phyloP scores from a whole-genome alignment of 257 asterid genomes.

The Salvia rosmarinus region DNA sequence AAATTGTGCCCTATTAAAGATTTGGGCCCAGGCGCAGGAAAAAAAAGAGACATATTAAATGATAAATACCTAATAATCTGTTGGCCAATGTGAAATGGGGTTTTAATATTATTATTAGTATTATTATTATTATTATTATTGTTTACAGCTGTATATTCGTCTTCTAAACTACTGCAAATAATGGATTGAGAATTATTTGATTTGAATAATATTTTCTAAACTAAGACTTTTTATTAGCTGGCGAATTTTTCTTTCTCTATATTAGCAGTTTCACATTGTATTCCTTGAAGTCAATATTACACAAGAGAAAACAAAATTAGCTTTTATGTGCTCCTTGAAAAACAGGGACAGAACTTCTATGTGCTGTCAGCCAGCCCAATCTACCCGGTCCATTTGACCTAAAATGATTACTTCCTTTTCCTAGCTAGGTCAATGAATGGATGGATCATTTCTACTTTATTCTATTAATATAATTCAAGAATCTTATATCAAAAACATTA shows the following conservation, averaged over 20 bases:
- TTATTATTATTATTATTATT: background rate
- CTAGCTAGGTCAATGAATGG: background rate
- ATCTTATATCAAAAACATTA: no score
- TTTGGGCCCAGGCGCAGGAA: background rate
- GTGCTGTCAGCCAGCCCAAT: no score
- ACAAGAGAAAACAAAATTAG: background rate
- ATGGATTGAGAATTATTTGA: background rate
- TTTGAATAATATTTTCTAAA: background rate
- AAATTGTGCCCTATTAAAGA: no score
- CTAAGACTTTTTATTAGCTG: background rate
- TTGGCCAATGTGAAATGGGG: background rate
- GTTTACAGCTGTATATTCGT: background rate
- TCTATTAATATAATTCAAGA: background rate
- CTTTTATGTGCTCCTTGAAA: background rate
- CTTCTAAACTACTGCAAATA: background rate
- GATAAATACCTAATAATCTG: background rate
- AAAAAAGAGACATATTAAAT: background rate
- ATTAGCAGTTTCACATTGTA: background rate
- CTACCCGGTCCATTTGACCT: background rate
- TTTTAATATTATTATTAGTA: background rate
- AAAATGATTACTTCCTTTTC: background rate
- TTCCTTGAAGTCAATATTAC: background rate
- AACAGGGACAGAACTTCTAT: background rate
- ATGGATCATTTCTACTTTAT: background rate
- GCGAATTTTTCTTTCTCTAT: background rate